A percentile compares a stretch with the other conserved stretches of the same genome.
These are phyloP conservation scores for Cryphonectria parasitica DNA, from an alignment of 2,329 filamentous ascomycete species.

Conservation along the genomic window DNA sequence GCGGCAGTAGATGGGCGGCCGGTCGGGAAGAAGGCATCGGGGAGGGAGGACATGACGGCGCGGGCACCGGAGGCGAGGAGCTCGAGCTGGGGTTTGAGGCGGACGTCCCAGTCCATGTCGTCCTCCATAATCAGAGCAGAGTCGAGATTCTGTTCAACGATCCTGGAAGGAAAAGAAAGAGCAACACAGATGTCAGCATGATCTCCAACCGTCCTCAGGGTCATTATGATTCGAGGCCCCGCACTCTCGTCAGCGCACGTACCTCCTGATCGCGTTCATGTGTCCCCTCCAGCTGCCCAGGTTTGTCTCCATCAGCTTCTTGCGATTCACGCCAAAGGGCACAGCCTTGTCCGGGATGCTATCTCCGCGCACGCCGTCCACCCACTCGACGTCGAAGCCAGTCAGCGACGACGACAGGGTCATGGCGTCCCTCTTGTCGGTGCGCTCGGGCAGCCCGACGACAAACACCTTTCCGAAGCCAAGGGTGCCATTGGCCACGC, in stretches of 20 bases:
- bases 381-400: constrained; percentile 49
- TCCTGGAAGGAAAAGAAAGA: constrained; percentile 31
- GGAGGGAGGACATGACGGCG: constrained; percentile 25
- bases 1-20: constrained; percentile 17
- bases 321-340: constrained; percentile 41
- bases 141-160: constrained; percentile 43
- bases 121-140: constrained; percentile 52
- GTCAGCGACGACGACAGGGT: constrained; percentile 51
- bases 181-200: neutral
- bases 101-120: constrained; percentile 53
- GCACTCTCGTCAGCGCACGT: constrained; percentile 1
- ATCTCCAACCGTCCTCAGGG: neutral
- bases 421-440: constrained; percentile 56
- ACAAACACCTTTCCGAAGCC: constrained; percentile 46
- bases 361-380: constrained; percentile 49
- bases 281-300: constrained; percentile 47
- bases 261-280: constrained; percentile 43
- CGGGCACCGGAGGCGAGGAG: constrained; percentile 27
- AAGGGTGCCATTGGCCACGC: constrained; percentile 35
- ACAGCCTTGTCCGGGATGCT: constrained; percentile 43
- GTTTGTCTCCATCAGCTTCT: constrained; percentile 39
- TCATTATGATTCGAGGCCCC: no score
- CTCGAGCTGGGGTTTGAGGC: constrained; percentile 43
- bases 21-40: constrained; percentile 23
- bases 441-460: constrained; percentile 54